These are phyloP conservation scores for Ascochyta pisi DNA, from an alignment of 2,329 filamentous ascomycete species.

Conservation along the genomic window DNA sequence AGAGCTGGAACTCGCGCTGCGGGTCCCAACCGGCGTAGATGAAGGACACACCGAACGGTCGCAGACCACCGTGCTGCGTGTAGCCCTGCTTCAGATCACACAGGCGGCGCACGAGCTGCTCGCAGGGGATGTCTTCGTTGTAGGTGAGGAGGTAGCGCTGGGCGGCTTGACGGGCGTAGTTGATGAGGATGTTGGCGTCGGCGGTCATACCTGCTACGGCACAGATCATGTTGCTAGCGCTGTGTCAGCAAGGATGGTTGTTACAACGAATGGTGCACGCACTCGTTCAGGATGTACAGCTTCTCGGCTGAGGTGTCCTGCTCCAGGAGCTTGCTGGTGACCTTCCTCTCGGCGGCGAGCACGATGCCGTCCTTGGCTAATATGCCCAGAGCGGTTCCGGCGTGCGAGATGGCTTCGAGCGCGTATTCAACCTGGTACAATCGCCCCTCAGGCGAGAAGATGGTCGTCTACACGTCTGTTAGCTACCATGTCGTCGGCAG, in stretches of 20 bases:
- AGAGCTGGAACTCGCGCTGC: slow-evolving; percentile 95
- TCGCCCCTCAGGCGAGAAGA: slow-evolving; percentile 98
- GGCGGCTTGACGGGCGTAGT: slow-evolving; percentile 96
- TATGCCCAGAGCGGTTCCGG: slow-evolving; percentile 95
- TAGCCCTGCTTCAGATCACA: slow-evolving; percentile 99
- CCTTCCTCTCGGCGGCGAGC: slow-evolving; percentile 95
- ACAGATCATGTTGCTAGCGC: slow-evolving; percentile 95
- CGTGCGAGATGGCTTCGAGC: slow-evolving; percentile 97
- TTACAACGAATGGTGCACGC: slow-evolving; percentile 45
- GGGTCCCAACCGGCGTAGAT: slow-evolving; percentile 99
- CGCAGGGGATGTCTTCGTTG: slow-evolving; percentile 99
- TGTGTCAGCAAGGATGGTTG: slow-evolving; percentile 10
- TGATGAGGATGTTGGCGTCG: slow-evolving; percentile 99
- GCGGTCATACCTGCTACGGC: slow-evolving; percentile 99
- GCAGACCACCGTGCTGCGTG: slow-evolving; percentile 97
- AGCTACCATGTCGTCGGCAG: slow-evolving; percentile 23
- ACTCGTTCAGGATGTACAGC: slow-evolving; percentile 99
- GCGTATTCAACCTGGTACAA: slow-evolving; percentile 99
- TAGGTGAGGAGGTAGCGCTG: slow-evolving; percentile 98
- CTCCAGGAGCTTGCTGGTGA: slow-evolving; percentile 98
- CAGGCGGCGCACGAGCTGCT: slow-evolving; percentile 93
- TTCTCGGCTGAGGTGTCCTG: slow-evolving; percentile 99
- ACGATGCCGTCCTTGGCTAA: slow-evolving; percentile 98
- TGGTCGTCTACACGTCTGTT: slow-evolving; percentile 76
- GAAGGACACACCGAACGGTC: slow-evolving; percentile 97